Base-by-base conservation (phyloP, 768 basidiomycete species). In the Lanmaoa pseudosensibilis region DNA sequence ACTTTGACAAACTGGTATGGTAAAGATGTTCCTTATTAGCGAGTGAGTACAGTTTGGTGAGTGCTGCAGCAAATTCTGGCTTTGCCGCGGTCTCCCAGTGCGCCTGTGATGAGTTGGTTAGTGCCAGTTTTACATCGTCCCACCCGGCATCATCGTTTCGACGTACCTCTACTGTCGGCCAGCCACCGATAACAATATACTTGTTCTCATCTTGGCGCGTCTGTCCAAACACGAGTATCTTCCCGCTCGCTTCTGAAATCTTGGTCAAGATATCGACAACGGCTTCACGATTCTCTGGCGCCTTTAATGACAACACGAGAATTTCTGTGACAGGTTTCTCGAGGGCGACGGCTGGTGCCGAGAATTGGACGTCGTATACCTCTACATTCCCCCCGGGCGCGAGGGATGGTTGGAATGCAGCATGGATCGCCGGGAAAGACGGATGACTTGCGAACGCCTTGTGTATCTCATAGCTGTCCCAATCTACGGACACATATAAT, bases 91-190 rank as follows among this genome's bases (percentile, higher is more conserved):
- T 12, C 10, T 69, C 55, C 46, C 2, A 12, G 6, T 69, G 60
- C 27, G 50, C 65, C 69, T 69, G 50, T 19, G 9, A 37, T 11
- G 2, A n/a, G n/a, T n/a, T n/a, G 34, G n/a, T 3, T 2, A 30
- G 30, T 30, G 4, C 30, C 8, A 30, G 30, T 30, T 30, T 30
- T 30, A 30, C 30, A 38, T 16, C 16, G 12, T 25, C 25, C 10
- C 4, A 48, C 11, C 5, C n/a, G 1, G 13, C 11, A 36, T 30
- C 12, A 25, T 16, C 34, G 11, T 10, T 6, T 30, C 16, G 18
- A 51, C 68, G 9, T 38, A 70, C 70, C 68, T 72, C 63, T 4
- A 68, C 53, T 2, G 57, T 43, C 4, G 32, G 9, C 70, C 68
- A 70, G 6, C 70, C 68, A 1, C 48, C 32, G 15, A 72, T 18